A percentile compares a stretch with the other conserved stretches of the same genome.
phyloP scores from a whole-genome alignment of 1,284 basidiomycete genomes.

The Naganishia cerealis region DNA sequence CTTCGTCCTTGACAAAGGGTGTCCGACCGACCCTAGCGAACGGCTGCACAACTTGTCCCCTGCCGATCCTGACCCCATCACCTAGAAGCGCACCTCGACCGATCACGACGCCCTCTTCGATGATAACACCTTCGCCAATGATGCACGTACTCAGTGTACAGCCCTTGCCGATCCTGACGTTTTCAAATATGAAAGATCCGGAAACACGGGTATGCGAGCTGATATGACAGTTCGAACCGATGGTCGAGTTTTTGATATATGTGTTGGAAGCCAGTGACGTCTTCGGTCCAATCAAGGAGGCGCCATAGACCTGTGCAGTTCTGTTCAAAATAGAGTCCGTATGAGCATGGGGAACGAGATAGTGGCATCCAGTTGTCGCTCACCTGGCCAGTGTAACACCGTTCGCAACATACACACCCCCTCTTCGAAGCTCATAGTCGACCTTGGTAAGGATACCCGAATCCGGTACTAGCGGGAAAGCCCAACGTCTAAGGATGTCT shows the following conservation, averaged over 20 bases:
- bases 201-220: constrained; percentile 69
- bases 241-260: constrained; percentile 60
- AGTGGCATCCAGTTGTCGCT: constrained; percentile 35
- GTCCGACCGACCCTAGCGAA: constrained; percentile 74
- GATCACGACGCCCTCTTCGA: constrained; percentile 56
- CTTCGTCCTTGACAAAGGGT: constrained; percentile 65
- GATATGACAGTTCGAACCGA: constrained; percentile 79
- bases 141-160: constrained; percentile 73
- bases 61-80: constrained; percentile 68
- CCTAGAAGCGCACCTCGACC: constrained; percentile 61
- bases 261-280: constrained; percentile 47
- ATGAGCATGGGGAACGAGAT: constrained; percentile 12
- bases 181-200: constrained; percentile 79
- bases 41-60: constrained; percentile 66
- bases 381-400: constrained; percentile 74
- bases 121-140: constrained; percentile 53
- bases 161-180: constrained; percentile 71
- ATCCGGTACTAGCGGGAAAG: constrained; percentile 91
- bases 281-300: constrained; percentile 46
- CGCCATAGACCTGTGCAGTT: constrained; percentile 57
- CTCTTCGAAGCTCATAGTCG: constrained; percentile 76
- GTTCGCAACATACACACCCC: constrained; percentile 80
- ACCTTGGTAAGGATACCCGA: constrained; percentile 81
- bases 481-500: constrained; percentile 88
- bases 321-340: constrained; percentile 36